Conservation (phyloP, 2,329 filamentous ascomycete genomes). For the Botrytis aclada region DNA sequence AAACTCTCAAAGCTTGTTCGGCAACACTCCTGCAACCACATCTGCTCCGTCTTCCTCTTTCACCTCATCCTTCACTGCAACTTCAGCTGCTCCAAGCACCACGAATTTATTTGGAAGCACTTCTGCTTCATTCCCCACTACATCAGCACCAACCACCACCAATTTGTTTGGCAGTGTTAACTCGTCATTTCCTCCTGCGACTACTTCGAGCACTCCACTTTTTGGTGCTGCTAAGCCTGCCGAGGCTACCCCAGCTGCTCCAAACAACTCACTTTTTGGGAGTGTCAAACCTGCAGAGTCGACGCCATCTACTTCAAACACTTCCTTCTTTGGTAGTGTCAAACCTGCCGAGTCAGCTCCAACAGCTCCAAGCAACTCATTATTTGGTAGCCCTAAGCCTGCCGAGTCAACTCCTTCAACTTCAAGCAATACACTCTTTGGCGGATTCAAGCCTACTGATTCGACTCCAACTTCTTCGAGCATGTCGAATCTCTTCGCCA, state of each 20-base stretch:
- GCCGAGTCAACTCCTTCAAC: not conserved
- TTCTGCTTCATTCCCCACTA: slow-evolving; percentile 10
- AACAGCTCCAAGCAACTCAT: not conserved
- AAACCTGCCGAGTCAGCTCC: not conserved
- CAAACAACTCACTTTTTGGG: not conserved
- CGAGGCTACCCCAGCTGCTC: not conserved
- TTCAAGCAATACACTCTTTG: not conserved
- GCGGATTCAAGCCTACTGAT: not conserved
- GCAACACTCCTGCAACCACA: not conserved
- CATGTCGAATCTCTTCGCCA: not conserved
- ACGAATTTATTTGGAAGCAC: slow-evolving; percentile 17
- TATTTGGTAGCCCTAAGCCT: not conserved
- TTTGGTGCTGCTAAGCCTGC: slow-evolving; percentile 12
- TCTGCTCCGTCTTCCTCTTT: slow-evolving; percentile 10
- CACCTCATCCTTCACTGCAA: slow-evolving; percentile 1
- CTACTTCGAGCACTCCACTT: slow-evolving; percentile 7
- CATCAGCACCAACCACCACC: slow-evolving; percentile 17
- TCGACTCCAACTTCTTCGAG: not conserved
- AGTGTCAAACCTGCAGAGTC: not conserved
- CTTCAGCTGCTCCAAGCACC: slow-evolving; percentile 15
- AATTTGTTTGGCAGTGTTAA: slow-evolving; percentile 21
- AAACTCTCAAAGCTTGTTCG: slow-evolving; percentile 5
- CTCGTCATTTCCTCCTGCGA: slow-evolving; percentile 15
- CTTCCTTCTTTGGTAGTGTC: not conserved
- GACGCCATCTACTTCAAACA: not conserved